phyloP scores from a whole-genome alignment of 805 yeast genomes.

The Starmerella riodocensis region DNA sequence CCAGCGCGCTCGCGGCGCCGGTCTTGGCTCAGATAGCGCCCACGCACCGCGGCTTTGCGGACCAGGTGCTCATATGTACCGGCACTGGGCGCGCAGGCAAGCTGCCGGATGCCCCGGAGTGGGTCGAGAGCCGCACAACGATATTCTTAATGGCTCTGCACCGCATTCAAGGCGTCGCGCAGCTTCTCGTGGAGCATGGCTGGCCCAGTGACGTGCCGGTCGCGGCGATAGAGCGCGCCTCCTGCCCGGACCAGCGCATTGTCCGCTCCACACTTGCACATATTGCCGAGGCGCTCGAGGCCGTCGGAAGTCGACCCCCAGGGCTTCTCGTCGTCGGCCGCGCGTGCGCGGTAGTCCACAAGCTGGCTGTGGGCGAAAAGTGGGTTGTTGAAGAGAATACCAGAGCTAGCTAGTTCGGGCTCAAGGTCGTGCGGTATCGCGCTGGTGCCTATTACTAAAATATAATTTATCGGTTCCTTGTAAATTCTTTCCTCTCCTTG shows the following conservation, averaged over 20 bases:
- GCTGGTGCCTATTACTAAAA: no score
- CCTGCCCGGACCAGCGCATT: conserved; percentile 84
- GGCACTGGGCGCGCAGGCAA: conserved; percentile 88
- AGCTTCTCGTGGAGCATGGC: conserved; percentile 35
- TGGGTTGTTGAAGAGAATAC: conserved; percentile 40
- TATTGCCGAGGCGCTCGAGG: conserved; percentile 59
- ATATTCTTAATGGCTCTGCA: conserved; percentile 85
- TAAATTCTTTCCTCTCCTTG: no score
- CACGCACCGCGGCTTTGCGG: conserved; percentile 83
- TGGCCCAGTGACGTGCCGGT: conserved; percentile 71
- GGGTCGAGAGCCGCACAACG: conserved; percentile 59
- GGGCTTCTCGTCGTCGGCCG: conserved; percentile 74
- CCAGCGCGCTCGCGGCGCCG: conserved; percentile 83
- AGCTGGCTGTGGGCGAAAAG: conserved; percentile 18
- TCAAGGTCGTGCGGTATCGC: neutral
- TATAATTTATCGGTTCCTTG: no score
- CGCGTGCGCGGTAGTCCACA: conserved; percentile 48
- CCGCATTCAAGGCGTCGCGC: conserved; percentile 35
- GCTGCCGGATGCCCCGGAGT: conserved; percentile 65
- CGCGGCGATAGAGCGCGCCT: conserved; percentile 78
- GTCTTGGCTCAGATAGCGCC: conserved; percentile 73
- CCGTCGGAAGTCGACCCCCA: conserved; percentile 80
- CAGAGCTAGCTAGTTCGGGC: no score
- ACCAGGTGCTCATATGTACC: conserved; percentile 83
- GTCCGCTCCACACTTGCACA: conserved; percentile 57